Percentiles rank a stretch among this genome's conserved stretches.
These are phyloP conservation scores for Podospora anserina DNA, from an alignment of 495 filamentous ascomycete genomes.

Conservation along the genomic window DNA sequence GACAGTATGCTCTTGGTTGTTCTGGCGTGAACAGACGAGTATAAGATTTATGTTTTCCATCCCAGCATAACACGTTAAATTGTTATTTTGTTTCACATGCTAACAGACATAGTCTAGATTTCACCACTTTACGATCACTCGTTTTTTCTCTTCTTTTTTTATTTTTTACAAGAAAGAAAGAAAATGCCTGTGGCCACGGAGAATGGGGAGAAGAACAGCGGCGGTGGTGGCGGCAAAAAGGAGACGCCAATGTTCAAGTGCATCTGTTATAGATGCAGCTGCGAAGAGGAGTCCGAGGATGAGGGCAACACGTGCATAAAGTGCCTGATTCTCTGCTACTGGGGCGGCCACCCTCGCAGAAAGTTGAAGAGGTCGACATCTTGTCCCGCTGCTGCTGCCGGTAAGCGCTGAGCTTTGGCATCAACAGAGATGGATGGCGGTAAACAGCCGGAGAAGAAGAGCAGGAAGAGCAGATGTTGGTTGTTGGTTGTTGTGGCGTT, in stretches of 20 bases:
- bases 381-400: background rate
- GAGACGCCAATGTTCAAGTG: background rate
- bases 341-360: background rate
- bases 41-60: too few species aligned
- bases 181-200: background rate
- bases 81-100: background rate
- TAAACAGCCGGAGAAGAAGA: background rate
- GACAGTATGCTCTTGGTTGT: too few species aligned
- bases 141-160: background rate
- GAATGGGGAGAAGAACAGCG: background rate
- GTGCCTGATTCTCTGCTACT: background rate
- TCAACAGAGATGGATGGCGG: too few species aligned
- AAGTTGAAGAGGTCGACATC: background rate
- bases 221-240: background rate
- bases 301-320: background rate
- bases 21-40: too few species aligned
- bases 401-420: background rate
- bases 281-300: background rate
- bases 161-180: background rate
- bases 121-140: background rate
- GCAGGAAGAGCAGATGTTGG: background rate
- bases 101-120: background rate
- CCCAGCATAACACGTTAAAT: too few species aligned
- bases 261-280: background rate
- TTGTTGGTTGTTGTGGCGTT: background rate